Conservation (phyloP, 2,329 filamentous ascomycete species). For the Gnomoniopsis sp. region DNA sequence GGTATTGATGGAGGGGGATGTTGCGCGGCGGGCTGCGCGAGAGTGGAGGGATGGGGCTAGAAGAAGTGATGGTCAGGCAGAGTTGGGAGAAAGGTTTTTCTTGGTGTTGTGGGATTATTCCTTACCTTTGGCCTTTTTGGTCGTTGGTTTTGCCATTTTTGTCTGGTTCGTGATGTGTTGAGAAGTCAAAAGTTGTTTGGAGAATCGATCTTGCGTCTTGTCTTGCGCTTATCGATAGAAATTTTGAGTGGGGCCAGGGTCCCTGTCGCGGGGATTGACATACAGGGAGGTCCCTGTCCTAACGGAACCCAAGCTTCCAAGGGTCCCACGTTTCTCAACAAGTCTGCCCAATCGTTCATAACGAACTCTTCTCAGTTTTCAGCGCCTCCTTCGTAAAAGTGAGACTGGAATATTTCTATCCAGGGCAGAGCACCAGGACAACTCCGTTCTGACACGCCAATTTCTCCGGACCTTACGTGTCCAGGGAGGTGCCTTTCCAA, state of each 20-base stretch:
- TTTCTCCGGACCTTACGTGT: too few relatives aligned
- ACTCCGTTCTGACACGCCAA: too few relatives aligned
- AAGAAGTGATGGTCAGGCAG: neutral
- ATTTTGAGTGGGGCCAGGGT: neutral
- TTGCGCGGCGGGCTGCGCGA: conserved; percentile 69
- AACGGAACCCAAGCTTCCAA: too few relatives aligned
- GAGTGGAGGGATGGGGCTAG: conserved; percentile 66
- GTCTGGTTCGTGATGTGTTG: neutral
- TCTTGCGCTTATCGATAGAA: conserved; percentile 12
- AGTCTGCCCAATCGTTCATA: too few relatives aligned
- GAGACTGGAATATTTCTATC: too few relatives aligned
- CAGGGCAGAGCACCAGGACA: too few relatives aligned
- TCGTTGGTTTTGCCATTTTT: conserved; percentile 13
- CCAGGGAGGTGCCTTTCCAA: too few relatives aligned
- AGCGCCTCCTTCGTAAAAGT: too few relatives aligned
- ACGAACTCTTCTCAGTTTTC: too few relatives aligned
- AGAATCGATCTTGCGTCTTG: neutral
- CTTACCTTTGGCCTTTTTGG: conserved; percentile 16
- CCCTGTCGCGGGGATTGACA: neutral
- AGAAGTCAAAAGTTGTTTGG: neutral
- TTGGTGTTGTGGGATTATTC: too few relatives aligned
- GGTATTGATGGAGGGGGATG: conserved; percentile 65
- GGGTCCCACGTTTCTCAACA: too few relatives aligned
- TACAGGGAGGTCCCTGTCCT: neutral
- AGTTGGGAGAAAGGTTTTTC: too few relatives aligned